Conservation (phyloP, 257 asterid genomes). For the Przewalskia tangutica region DNA sequence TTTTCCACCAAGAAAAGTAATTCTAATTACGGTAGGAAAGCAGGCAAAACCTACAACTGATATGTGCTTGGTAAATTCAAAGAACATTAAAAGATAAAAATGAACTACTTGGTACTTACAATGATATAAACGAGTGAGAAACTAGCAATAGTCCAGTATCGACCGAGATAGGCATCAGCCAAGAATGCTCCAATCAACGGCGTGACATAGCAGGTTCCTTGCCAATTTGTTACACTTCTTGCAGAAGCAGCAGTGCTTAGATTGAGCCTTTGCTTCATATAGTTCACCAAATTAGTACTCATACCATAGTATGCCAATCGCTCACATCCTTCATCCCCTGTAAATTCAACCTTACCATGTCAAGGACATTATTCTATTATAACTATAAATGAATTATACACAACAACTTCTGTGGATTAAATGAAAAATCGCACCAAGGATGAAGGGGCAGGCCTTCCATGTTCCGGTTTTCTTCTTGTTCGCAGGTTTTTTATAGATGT, state of each 20-base stretch:
- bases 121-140: constrained; percentile 50
- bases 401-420: not conserved
- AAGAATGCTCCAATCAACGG: constrained; percentile 72
- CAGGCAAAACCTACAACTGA: not conserved
- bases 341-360: not conserved
- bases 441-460: constrained; percentile 73
- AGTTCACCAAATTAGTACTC: constrained; percentile 76
- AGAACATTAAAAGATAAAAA: not conserved
- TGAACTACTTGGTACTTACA: constrained; percentile 22
- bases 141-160: constrained; percentile 63
- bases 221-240: constrained; percentile 58
- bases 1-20: too few species aligned
- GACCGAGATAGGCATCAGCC: constrained; percentile 69
- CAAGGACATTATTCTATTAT: not conserved
- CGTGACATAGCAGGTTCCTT: constrained; percentile 70
- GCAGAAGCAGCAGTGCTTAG: constrained; percentile 40
- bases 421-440: constrained; percentile 37
- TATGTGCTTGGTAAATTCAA: not conserved
- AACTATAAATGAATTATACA: not conserved
- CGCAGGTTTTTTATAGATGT: constrained; percentile 45
- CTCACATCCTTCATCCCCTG: constrained; percentile 76
- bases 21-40: too few species aligned
- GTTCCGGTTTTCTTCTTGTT: constrained; percentile 36
- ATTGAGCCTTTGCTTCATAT: constrained; percentile 32
- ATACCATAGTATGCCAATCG: constrained; percentile 84